Evolutionary conservation across 768 basidiomycete species (phyloP), one percentile per base, ranked within the genome.

Genomic region (Guyanaporus albipodus): DNA sequence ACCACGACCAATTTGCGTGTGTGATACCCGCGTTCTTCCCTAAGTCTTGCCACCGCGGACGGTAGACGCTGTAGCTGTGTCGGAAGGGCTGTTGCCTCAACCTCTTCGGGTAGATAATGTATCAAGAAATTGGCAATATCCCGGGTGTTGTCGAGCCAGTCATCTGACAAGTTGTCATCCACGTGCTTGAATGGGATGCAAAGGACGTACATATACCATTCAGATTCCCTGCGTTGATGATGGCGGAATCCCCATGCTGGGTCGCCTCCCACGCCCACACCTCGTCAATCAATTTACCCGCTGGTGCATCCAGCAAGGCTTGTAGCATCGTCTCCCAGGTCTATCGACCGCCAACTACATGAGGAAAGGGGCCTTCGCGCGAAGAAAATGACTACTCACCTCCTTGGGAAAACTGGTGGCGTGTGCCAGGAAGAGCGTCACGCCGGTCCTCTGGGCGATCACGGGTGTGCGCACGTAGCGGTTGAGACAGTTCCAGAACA

Each of bases 381-480:
- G 18, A 22, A 1, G 24, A 11, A 29, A 28, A 52, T 2, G 4
- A 38, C n/a, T 15, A 52, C 78, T 38, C 43, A 82, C 88, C 80
- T 94, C 91, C 63, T 93, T 94, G 38, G 79, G 80, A 55, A 94
- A 85, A 1, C 93, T 91, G 64, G 90, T 94, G 3, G 89, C 90
- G 62, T 94, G 92, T 4, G 80, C 78, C 38, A 88, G 71, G 52
- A 93, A 77, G 42, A 94, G 64, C 0, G 90, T 94, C 9, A 87
- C 1, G 2, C 54, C 40, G 0, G 24, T 1, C n/a, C 12, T 6
- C 15, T 8, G 14, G 28, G 28, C 28, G 27, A 28, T n/a, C 38
- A 26, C 18, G 12, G 45, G 27, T 12, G 38, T 26, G 19, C 58
- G 61, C 23, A 77, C 75, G 61, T 85, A 91, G 33, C 89, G 78